Percentiles rank a stretch among this genome's conserved stretches.
These are phyloP conservation scores for Epichloe coenophiala DNA, from an alignment of 2,329 filamentous ascomycete genomes.

Conservation along the genomic window DNA sequence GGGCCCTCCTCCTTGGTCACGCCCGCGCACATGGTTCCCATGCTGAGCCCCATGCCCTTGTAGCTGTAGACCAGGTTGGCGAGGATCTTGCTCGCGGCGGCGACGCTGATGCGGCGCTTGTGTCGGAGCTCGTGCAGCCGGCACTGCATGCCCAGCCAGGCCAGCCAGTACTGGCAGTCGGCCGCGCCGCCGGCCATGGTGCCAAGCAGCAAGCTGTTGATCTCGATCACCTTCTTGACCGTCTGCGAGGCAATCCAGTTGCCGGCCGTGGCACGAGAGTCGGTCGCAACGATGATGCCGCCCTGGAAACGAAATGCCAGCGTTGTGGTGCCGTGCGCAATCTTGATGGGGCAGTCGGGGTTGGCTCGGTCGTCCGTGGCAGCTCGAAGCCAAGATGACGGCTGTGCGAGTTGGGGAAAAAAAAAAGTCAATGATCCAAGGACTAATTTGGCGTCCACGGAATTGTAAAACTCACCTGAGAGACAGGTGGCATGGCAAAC, in stretches of 20 bases:
- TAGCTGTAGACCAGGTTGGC: conserved; percentile 97
- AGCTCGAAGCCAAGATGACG: conserved; percentile 87
- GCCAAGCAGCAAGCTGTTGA: conserved; percentile 84
- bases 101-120: conserved; percentile 96
- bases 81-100: conserved; percentile 94
- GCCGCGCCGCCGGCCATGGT: conserved; percentile 98
- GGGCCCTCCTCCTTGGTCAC: conserved; percentile 92
- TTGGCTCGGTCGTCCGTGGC: conserved; percentile 96
- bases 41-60: conserved; percentile 96
- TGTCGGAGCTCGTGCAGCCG: conserved; percentile 97
- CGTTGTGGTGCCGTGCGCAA: conserved; percentile 96
- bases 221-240: conserved; percentile 99
- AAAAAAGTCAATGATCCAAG: background rate
- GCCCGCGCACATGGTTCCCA: conserved; percentile 99
- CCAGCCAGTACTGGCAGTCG: conserved; percentile 99
- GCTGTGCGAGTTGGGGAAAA: conserved; percentile 34
- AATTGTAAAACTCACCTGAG: conserved; percentile 44
- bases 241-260: conserved; percentile 99
- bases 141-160: conserved; percentile 97
- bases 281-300: conserved; percentile 95
- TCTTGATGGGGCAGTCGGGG: conserved; percentile 96
- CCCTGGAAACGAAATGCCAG: conserved; percentile 96
- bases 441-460: background rate
- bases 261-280: conserved; percentile 91
- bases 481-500: conserved; percentile 88